These are phyloP conservation scores for Diaporthe sp. DNA, from an alignment of 2,329 filamentous ascomycete genomes.

Conservation along the genomic window DNA sequence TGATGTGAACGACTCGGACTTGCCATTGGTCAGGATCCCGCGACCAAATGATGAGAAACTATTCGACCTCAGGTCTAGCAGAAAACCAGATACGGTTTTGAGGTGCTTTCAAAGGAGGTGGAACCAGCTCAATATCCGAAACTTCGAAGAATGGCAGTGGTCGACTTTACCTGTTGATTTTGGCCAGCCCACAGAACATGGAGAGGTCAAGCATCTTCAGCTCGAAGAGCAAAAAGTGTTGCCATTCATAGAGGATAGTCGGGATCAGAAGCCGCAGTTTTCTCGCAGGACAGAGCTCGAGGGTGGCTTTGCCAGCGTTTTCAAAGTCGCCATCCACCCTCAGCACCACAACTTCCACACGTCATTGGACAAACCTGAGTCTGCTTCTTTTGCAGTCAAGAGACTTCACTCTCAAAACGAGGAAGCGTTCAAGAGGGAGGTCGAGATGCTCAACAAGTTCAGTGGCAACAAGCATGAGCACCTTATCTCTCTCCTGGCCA, in stretches of 20 bases:
- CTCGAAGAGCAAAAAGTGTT: conserved; percentile 21
- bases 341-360: conserved; percentile 42
- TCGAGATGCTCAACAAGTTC: conserved; percentile 43
- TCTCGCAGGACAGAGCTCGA: not conserved
- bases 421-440: conserved; percentile 40
- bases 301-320: conserved; percentile 38
- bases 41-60: not conserved
- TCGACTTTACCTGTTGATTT: conserved; percentile 36
- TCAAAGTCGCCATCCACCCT: conserved; percentile 41
- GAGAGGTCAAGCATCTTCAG: conserved; percentile 26
- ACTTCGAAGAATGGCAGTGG: conserved; percentile 43
- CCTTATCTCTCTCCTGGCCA: conserved; percentile 44
- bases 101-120: conserved; percentile 30
- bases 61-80: not conserved
- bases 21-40: not conserved
- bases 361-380: not conserved
- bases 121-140: conserved; percentile 24
- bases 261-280: not conserved
- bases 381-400: conserved; percentile 38
- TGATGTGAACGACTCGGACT: not conserved
- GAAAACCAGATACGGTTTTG: not conserved
- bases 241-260: conserved; percentile 21
- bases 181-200: not conserved
- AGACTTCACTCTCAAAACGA: conserved; percentile 30
- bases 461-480: conserved; percentile 39